Evolutionary conservation across 2,329 filamentous ascomycete species (phyloP), one percentile per base, ranked within the genome.

Genomic region (Fusarium nurragi): DNA sequence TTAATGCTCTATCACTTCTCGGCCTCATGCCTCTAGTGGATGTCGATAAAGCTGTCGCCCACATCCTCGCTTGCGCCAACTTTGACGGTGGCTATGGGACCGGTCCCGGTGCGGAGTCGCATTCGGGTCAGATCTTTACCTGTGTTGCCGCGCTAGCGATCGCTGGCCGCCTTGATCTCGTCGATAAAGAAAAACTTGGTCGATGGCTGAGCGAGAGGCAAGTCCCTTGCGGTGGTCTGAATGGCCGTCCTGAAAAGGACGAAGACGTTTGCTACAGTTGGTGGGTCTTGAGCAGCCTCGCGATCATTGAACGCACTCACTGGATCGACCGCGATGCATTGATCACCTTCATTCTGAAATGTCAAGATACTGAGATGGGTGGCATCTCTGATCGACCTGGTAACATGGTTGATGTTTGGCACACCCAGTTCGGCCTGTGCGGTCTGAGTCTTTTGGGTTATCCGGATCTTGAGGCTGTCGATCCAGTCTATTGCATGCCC

Each of bases 231-330:
- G 95, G 95, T 26, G 95, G 95, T 0, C 81, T 99, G 47, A 99
- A 99, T 75, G 95, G 95, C 4, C 86, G 95, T 45, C 95, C 95
- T 1, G 95, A 98, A 79, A 99, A 99, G 81, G 81, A 91, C 64
- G 94, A 97, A 75, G 95, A 99, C 76, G 94, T 97, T 14, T 99
- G 95, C 80, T 99, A 99, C 79, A 97, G 93, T 76, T 99, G 95
- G 95, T 99, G 95, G 95, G 95, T 98, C 40, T 81, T 94, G 73
- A 94, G 92, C 74, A 97, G 94, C 75, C 80, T 99, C 68, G 90
- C 91, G 41, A 97, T 98, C 84, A 91, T 99, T 68, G 88, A 86
- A 51, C 89, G 90, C 53, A 84, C 93, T 50, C 92, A 97, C 76
- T 99, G 95, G 95, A 96, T 99, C 74, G 92, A 99, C 79, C 86